phyloP scores from a whole-genome alignment of 2,329 filamentous ascomycete genomes.

The Chaetothyriales sp. region DNA sequence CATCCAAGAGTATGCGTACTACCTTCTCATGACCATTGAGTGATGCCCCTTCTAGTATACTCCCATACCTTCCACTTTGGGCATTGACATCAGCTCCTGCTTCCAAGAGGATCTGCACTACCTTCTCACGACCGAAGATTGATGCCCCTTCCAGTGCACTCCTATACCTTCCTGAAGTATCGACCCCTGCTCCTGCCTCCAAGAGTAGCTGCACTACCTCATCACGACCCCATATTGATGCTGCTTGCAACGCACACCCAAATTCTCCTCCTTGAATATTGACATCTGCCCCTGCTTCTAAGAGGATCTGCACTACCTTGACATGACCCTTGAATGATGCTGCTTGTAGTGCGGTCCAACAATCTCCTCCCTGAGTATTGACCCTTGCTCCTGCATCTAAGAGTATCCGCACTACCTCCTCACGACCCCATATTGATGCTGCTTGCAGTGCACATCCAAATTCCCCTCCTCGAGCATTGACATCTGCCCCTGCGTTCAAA shows the following conservation, averaged over 20 bases:
- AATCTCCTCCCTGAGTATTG: slow-evolving; percentile 1
- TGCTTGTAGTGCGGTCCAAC: slow-evolving; percentile 5
- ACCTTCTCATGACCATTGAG: slow-evolving; percentile 1
- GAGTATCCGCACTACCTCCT: slow-evolving; percentile 5
- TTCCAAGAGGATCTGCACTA: slow-evolving; percentile 17
- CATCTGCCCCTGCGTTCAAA: slow-evolving; percentile 8
- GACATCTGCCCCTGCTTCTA: slow-evolving; percentile 10
- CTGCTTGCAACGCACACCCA: slow-evolving; percentile 9
- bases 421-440: neutral
- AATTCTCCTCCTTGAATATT: slow-evolving; percentile 8
- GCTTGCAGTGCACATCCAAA: slow-evolving; percentile 13
- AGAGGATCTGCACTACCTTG: neutral
- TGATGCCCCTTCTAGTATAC: slow-evolving; percentile 2
- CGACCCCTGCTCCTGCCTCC: slow-evolving; percentile 5
- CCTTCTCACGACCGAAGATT: slow-evolving; percentile 8
- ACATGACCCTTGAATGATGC: slow-evolving; percentile 1
- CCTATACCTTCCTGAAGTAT: neutral
- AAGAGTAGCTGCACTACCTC: slow-evolving; percentile 7
- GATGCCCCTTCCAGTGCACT: slow-evolving; percentile 16
- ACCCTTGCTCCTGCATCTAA: slow-evolving; percentile 7
- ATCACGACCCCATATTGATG: slow-evolving; percentile 6
- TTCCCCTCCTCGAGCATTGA: slow-evolving; percentile 10
- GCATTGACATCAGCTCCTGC: slow-evolving; percentile 15
- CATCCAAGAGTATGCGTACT: slow-evolving; percentile 6
- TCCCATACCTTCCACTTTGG: slow-evolving; percentile 8